phyloP scores from a whole-genome alignment of 257 asterid species.

The Nicotiana obtusifolia region DNA sequence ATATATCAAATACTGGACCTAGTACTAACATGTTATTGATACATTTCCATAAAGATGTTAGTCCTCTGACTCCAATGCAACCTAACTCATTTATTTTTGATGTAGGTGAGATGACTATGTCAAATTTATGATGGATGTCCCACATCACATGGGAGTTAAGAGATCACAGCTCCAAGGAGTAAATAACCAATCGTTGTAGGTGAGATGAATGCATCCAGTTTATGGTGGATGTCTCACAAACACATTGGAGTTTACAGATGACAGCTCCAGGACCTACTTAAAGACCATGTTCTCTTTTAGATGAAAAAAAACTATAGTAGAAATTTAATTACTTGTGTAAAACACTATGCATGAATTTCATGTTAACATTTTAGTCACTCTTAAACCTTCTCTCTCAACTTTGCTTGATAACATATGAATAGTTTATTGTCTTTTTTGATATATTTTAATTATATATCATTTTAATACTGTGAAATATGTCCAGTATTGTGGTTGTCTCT shows the following conservation, averaged over 20 bases:
- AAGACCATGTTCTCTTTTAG: not conserved
- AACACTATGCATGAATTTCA: not conserved
- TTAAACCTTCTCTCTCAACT: too few species aligned
- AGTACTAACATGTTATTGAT: not conserved
- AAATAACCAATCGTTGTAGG: not conserved
- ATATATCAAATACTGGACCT: not conserved
- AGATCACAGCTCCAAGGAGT: not conserved
- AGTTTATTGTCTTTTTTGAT: too few species aligned
- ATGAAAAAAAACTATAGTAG: not conserved
- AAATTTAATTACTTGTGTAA: not conserved
- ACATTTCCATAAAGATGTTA: not conserved
- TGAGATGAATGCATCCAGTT: not conserved
- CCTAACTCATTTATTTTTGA: not conserved
- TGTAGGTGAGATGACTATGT: not conserved
- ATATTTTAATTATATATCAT: too few species aligned
- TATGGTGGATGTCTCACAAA: not conserved
- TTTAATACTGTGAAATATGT: too few species aligned
- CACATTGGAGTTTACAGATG: not conserved
- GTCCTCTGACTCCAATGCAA: not conserved
- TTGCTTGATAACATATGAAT: too few species aligned
- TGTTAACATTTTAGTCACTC: not conserved
- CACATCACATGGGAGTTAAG: not conserved
- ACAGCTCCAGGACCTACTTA: not conserved
- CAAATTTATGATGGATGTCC: conserved; percentile 3
- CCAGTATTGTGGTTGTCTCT: too few species aligned